Percentiles rank a stretch among this genome's conserved stretches.
phyloP scores from a whole-genome alignment of 768 basidiomycete species.

The Leccinum sublutescens region DNA sequence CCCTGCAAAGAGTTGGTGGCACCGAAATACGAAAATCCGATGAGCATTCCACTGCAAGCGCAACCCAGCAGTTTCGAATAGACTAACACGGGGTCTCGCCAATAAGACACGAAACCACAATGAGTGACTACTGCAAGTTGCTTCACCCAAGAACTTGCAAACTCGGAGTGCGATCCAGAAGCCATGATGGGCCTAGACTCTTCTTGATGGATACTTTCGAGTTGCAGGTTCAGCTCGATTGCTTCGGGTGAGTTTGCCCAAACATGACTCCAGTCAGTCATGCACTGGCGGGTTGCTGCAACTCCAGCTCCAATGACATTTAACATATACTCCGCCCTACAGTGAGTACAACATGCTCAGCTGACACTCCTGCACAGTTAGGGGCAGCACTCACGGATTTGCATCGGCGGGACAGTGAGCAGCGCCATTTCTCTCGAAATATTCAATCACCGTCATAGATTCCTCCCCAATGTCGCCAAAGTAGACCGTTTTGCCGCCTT shows the following conservation, averaged over 20 bases:
- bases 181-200: constrained; percentile 20
- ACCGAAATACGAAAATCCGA: constrained; percentile 45
- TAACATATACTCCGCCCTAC: constrained; percentile 48
- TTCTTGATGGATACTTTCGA: constrained; percentile 45
- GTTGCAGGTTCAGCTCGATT: constrained; percentile 36
- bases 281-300: constrained; percentile 35
- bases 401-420: constrained; percentile 15
- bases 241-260: constrained; percentile 49
- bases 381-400: constrained; percentile 21
- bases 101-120: constrained; percentile 35
- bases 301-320: constrained; percentile 58
- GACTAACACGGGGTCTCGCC: constrained; percentile 42
- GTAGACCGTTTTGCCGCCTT: constrained; percentile 46
- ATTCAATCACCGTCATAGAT: constrained; percentile 22
- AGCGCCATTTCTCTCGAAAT: constrained; percentile 27
- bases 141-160: constrained; percentile 39
- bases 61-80: constrained; percentile 35
- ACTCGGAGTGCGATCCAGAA: constrained; percentile 30
- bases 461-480: constrained; percentile 39
- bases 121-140: constrained; percentile 34
- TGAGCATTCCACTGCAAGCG: constrained; percentile 32
- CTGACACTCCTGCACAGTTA: not conserved
- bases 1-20: constrained; percentile 38
- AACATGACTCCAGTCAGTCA: constrained; percentile 47
- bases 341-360: not conserved